Evolutionary conservation across 352 stramenopile genomes (phyloP).

Genomic region (Pythium dissotocum): DNA sequence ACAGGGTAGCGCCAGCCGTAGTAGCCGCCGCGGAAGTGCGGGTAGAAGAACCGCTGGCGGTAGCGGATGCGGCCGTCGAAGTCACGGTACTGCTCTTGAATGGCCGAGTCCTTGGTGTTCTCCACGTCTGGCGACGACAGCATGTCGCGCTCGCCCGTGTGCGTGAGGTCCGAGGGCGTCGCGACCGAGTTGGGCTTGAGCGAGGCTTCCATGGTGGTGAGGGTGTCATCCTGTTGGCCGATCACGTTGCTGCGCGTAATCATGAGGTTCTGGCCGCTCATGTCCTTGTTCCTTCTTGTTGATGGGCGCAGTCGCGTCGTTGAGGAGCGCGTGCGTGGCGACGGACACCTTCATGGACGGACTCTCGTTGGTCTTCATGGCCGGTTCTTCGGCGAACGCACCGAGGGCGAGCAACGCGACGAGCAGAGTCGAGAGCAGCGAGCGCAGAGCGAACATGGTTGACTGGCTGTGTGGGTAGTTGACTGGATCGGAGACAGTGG

Average conservation of each 20-base stretch:
- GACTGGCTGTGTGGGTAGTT: too few relatives aligned
- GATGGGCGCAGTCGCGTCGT: conserved; percentile 16
- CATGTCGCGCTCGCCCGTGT: conserved; percentile 19
- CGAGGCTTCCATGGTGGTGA: not conserved
- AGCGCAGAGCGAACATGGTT: conserved; percentile 8
- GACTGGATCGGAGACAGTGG: not conserved
- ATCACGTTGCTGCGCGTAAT: conserved; percentile 25
- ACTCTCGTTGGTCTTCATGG: not conserved
- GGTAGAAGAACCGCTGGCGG: conserved; percentile 36
- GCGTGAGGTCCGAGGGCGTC: conserved; percentile 3
- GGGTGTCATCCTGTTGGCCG: conserved; percentile 10
- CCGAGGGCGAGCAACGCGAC: not conserved
- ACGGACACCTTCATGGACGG: conserved; percentile 1
- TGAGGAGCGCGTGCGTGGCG: conserved; percentile 8
- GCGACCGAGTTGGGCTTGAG: conserved; percentile 1
- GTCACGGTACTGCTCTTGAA: not conserved
- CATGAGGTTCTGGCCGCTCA: conserved; percentile 15
- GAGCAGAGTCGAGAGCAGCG: conserved; percentile 21
- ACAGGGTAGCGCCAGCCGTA: conserved; percentile 48
- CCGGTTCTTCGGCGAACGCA: not conserved
- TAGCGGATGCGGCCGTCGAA: conserved; percentile 13
- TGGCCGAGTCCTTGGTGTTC: not conserved
- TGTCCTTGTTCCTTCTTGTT: conserved; percentile 19
- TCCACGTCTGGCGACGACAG: conserved; percentile 12
- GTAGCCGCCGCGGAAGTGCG: conserved; percentile 30